Conservation (phyloP, 768 basidiomycete genomes). For the Leccinum olivaceopallidum region DNA sequence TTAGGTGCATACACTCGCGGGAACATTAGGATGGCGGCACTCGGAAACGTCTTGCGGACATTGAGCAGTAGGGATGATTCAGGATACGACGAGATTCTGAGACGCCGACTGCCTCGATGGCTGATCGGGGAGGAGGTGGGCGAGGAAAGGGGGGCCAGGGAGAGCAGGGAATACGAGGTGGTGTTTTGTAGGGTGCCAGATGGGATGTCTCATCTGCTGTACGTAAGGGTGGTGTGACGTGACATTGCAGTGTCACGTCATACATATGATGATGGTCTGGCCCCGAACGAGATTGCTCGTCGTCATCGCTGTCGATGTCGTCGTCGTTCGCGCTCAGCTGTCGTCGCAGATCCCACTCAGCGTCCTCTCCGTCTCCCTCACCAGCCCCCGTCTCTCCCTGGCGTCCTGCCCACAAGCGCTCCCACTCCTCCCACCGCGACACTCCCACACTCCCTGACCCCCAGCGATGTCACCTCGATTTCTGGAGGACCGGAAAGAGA, state of each 20-base stretch:
- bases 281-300: constrained; percentile 18
- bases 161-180: constrained; percentile 14
- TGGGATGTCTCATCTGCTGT: constrained; percentile 21
- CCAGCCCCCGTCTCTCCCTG: constrained; percentile 39
- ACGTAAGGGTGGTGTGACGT: constrained; percentile 25
- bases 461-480: constrained; percentile 54
- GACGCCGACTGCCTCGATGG: background rate
- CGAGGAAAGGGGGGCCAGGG: constrained; percentile 27
- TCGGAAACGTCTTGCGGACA: constrained; percentile 41
- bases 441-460: constrained; percentile 37
- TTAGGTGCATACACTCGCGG: constrained; percentile 11
- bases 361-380: constrained; percentile 37
- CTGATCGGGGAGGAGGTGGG: constrained; percentile 20
- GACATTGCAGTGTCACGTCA: constrained; percentile 25
- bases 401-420: constrained; percentile 50
- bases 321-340: constrained; percentile 37
- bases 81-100: constrained; percentile 22
- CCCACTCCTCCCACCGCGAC: constrained; percentile 41
- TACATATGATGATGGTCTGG: constrained; percentile 11
- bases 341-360: constrained; percentile 57
- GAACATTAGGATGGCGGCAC: constrained; percentile 49
- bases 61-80: constrained; percentile 23
- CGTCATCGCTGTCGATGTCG: constrained; percentile 32
- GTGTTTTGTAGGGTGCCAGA: constrained; percentile 20
- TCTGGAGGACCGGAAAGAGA: constrained; percentile 55